A percentile compares a stretch with the other conserved stretches of the same genome.
phyloP scores from a whole-genome alignment of 352 stramenopile species.

The Phytophthora tentaculata region DNA sequence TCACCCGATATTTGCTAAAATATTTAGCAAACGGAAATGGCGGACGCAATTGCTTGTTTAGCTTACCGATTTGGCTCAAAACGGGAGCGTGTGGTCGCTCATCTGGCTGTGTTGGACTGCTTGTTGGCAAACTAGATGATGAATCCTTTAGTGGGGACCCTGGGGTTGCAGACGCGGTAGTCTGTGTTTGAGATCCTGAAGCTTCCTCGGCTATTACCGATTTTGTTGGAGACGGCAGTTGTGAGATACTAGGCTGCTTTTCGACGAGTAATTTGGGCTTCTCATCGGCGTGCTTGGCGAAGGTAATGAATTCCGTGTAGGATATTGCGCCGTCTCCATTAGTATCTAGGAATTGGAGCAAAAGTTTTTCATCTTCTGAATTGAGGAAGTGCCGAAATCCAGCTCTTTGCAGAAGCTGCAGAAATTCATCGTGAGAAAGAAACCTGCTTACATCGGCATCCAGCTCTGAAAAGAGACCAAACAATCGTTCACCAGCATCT shows the following conservation, averaged over 20 bases:
- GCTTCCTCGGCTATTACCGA: constrained; percentile 18
- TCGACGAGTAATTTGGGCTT: constrained; percentile 40
- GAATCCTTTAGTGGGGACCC: constrained; percentile 24
- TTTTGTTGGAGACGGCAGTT: constrained; percentile 28
- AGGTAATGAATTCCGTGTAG: constrained; percentile 73
- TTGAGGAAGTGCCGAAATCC: constrained; percentile 66
- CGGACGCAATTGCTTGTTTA: constrained; percentile 55
- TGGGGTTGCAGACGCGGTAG: constrained; percentile 6
- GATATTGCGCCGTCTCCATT: constrained; percentile 69
- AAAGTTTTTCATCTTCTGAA: constrained; percentile 63
- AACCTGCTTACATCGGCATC: constrained; percentile 60
- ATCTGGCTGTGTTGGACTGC: constrained; percentile 12
- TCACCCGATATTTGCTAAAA: constrained; percentile 68
- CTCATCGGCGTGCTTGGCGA: constrained; percentile 54
- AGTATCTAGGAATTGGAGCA: constrained; percentile 74
- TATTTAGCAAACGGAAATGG: constrained; percentile 82
- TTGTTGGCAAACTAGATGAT: constrained; percentile 4
- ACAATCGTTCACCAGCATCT: constrained; percentile 52
- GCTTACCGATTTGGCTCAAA: constrained; percentile 43
- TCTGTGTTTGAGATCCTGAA: constrained; percentile 15
- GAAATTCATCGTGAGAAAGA: constrained; percentile 69
- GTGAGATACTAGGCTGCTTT: constrained; percentile 21
- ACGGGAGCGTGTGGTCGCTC: constrained; percentile 29
- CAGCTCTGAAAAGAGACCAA: constrained; percentile 60
- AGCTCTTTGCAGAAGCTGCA: constrained; percentile 67